These are phyloP conservation scores for Xylaria longipes DNA, from an alignment of 495 filamentous ascomycete genomes.

Conservation along the genomic window DNA sequence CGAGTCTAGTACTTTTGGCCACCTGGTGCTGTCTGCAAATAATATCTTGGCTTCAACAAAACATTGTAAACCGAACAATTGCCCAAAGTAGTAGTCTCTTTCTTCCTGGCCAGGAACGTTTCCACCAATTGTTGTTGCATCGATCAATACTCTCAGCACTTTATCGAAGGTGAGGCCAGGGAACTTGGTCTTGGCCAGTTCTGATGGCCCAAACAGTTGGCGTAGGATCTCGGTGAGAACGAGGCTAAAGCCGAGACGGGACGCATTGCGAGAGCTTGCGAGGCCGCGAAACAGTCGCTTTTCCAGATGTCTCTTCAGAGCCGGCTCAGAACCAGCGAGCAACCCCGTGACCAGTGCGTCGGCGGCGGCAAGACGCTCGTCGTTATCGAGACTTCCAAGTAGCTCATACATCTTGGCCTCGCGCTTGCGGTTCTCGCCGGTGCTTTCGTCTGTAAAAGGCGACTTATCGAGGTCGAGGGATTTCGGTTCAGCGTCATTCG, in stretches of 20 bases:
- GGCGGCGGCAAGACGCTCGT: conserved; percentile 58
- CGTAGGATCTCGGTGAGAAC: conserved; percentile 82
- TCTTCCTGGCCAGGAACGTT: conserved; percentile 79
- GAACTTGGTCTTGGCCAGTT: conserved; percentile 51
- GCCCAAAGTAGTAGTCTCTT: conserved; percentile 82
- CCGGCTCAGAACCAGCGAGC: conserved; percentile 48
- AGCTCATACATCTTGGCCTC: conserved; percentile 59
- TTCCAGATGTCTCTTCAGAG: conserved; percentile 59
- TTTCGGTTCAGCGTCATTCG: conserved; percentile 37
- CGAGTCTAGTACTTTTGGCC: conserved; percentile 66
- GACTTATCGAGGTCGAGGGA: conserved; percentile 47
- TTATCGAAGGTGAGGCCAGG: conserved; percentile 58
- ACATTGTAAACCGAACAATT: conserved; percentile 84
- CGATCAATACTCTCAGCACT: conserved; percentile 69
- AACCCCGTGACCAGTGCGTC: conserved; percentile 56
- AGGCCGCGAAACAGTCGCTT: conserved; percentile 82
- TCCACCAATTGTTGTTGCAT: conserved; percentile 68
- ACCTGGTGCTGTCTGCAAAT: conserved; percentile 62
- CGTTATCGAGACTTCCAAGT: conserved; percentile 56
- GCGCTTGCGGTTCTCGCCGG: conserved; percentile 49
- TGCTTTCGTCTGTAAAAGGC: conserved; percentile 52
- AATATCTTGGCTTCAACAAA: conserved; percentile 80
- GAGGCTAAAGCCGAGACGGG: conserved; percentile 87
- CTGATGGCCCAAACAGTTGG: conserved; percentile 61
- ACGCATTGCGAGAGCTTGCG: conserved; percentile 87